phyloP scores from a whole-genome alignment of 164 flowering plant genomes.

The Vitis riparia region DNA sequence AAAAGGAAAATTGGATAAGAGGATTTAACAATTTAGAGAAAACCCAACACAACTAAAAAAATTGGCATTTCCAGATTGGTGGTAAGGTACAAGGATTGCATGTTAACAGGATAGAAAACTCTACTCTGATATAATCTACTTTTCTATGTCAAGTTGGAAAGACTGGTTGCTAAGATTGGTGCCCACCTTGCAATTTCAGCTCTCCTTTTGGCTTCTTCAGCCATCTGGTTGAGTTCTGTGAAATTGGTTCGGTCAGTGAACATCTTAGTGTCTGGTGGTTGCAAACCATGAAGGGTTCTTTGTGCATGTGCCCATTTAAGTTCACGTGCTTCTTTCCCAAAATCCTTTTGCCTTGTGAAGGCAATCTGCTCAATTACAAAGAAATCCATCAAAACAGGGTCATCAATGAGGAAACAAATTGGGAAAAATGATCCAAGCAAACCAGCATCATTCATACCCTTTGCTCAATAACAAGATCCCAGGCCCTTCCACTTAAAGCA shows the following conservation, averaged over 20 bases:
- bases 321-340: constrained; percentile 85
- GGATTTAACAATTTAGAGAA: neutral
- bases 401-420: neutral
- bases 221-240: constrained; percentile 87
- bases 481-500: constrained; percentile 80
- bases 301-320: constrained; percentile 87
- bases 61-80: no score
- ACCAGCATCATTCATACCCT: constrained; percentile 46
- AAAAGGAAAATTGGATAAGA: neutral
- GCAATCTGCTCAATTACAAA: constrained; percentile 56
- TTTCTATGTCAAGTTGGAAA: neutral
- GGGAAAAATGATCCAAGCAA: neutral
- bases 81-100: neutral
- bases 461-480: constrained; percentile 85
- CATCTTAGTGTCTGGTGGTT: constrained; percentile 78
- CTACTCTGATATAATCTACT: neutral
- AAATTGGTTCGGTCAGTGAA: constrained; percentile 59
- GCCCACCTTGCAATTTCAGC: constrained; percentile 93
- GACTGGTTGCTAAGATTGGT: neutral
- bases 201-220: constrained; percentile 94
- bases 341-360: constrained; percentile 81
- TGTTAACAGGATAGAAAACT: neutral
- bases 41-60: neutral
- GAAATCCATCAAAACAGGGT: constrained; percentile 6
- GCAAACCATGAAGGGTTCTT: constrained; percentile 83